Evolutionary conservation across 179 eudicot genomes (phyloP).

Genomic region (Amaranthus tricolor): DNA sequence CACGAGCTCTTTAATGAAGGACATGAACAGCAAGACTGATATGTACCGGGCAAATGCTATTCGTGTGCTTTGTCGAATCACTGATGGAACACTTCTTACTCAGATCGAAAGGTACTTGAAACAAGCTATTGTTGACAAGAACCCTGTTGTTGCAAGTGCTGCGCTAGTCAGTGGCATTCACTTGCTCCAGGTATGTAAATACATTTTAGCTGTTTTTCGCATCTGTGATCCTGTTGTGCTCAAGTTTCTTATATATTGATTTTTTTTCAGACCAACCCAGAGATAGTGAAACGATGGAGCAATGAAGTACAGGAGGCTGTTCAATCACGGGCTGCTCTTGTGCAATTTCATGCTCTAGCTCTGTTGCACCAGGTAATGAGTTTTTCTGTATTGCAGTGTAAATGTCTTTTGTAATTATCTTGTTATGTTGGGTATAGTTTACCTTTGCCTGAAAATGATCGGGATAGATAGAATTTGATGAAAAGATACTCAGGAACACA

Average conservation of each 20-base stretch:
- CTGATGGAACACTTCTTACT: constrained; percentile 88
- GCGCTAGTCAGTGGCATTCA: constrained; percentile 95
- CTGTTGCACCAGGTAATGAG: constrained; percentile 78
- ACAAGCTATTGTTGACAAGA: constrained; percentile 96
- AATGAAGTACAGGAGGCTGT: constrained; percentile 98
- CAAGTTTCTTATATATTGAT: background rate
- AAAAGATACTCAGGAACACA: background rate
- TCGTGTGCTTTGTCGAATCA: constrained; percentile 94
- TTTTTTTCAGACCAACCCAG: constrained; percentile 76
- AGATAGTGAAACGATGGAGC: constrained; percentile 95
- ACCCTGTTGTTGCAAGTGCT: constrained; percentile 98
- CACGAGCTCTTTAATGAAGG: constrained; percentile 97
- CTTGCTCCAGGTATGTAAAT: constrained; percentile 76
- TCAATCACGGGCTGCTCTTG: constrained; percentile 95
- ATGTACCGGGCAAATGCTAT: constrained; percentile 99
- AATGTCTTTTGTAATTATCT: background rate
- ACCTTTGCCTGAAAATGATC: constrained; percentile 8
- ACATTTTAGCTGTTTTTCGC: background rate
- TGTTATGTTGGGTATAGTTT: background rate
- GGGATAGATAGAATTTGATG: background rate
- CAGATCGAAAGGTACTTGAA: constrained; percentile 96
- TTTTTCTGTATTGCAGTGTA: background rate
- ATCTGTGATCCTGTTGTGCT: background rate
- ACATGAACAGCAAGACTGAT: constrained; percentile 97
- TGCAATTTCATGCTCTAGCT: constrained; percentile 93